Conservation (phyloP, 2,329 filamentous ascomycete genomes). For the Cladophialophora chaetospira region DNA sequence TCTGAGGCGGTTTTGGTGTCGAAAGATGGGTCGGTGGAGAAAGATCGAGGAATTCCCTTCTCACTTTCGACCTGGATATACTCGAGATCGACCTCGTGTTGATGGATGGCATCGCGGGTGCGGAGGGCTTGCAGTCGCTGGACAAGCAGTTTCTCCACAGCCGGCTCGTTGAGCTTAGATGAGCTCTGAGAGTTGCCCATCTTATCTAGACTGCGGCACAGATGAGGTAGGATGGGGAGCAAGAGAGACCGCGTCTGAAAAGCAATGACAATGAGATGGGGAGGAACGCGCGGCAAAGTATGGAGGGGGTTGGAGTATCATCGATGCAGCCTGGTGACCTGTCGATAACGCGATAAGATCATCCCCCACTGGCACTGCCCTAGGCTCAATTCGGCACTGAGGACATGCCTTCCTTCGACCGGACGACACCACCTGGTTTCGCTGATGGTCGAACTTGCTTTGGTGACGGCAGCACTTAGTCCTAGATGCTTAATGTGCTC, state of each 20-base stretch:
- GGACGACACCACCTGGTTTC: too few species aligned
- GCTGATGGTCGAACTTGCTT: too few species aligned
- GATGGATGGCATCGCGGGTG: conserved; percentile 39
- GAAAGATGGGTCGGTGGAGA: conserved; percentile 42
- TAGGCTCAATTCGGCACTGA: background rate
- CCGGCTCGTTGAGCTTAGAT: conserved; percentile 29
- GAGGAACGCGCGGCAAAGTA: background rate
- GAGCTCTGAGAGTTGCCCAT: conserved; percentile 34
- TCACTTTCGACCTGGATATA: conserved; percentile 56
- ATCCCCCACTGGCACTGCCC: background rate
- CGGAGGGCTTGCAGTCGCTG: conserved; percentile 43
- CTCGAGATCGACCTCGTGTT: conserved; percentile 48
- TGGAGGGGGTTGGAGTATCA: background rate
- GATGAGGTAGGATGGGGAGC: background rate
- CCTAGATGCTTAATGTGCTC: too few species aligned
- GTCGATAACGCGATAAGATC: conserved; percentile 6
- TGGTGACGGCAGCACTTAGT: too few species aligned
- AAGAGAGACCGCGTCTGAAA: background rate
- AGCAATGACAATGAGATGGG: background rate
- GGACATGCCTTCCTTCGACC: too few species aligned
- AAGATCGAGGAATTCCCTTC: conserved; percentile 39
- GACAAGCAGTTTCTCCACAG: conserved; percentile 41
- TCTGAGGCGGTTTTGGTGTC: conserved; percentile 54
- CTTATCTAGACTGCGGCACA: background rate
- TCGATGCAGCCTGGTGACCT: background rate